Conservation (phyloP, 768 basidiomycete species). For the Boletus pseudo-olivaceus region DNA sequence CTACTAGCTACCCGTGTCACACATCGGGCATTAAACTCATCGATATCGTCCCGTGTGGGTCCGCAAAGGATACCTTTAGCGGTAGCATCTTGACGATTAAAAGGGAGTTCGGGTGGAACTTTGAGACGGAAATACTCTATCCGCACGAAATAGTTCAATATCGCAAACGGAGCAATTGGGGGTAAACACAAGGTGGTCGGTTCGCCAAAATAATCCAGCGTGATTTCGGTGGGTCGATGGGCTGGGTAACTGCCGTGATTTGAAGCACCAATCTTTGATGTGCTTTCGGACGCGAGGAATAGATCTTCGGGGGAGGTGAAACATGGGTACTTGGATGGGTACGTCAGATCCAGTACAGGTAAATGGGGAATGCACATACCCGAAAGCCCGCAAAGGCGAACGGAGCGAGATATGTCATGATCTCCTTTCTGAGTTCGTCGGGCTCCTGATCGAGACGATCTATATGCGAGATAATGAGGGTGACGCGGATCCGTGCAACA, state of each 20-base stretch:
- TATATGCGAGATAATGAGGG: neutral
- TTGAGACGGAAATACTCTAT: slow-evolving; percentile 33
- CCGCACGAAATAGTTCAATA: slow-evolving; percentile 46
- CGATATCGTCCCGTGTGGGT: slow-evolving; percentile 46
- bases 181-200: slow-evolving; percentile 36
- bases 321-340: slow-evolving; percentile 33
- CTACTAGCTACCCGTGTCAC: slow-evolving; percentile 35
- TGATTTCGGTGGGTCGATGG: slow-evolving; percentile 27
- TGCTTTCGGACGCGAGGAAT: slow-evolving; percentile 21
- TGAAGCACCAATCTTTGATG: slow-evolving; percentile 14
- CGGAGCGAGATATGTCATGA: slow-evolving; percentile 40
- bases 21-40: slow-evolving; percentile 41
- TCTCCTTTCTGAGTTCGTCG: slow-evolving; percentile 28
- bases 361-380: slow-evolving; percentile 32
- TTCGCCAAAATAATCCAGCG: slow-evolving; percentile 44
- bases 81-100: slow-evolving; percentile 35
- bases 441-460: slow-evolving; percentile 34
- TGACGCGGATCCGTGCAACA: neutral
- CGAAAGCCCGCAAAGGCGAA: slow-evolving; percentile 48
- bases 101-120: slow-evolving; percentile 41
- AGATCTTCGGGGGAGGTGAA: slow-evolving; percentile 36
- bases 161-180: slow-evolving; percentile 43
- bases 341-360: slow-evolving; percentile 6
- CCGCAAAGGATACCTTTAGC: slow-evolving; percentile 31
- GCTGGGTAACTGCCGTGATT: slow-evolving; percentile 29